Evolutionary conservation across 345 rosid genomes (phyloP), one percentile per base, ranked within the genome.

Genomic region (Hibiscus trionum): DNA sequence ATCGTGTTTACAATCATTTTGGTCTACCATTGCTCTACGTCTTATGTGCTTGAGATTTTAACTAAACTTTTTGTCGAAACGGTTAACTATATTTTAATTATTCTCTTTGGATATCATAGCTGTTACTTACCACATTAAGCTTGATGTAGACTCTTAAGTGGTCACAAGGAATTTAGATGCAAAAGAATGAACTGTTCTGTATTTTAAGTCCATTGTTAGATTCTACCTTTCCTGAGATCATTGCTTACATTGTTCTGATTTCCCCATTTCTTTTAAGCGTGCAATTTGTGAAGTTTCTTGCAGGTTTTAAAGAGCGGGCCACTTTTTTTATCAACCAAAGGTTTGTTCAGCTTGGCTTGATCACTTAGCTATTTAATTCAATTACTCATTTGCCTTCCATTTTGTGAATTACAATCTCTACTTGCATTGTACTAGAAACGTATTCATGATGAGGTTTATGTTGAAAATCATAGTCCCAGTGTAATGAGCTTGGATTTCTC

Each of bases 231-330:
- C 46, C 4, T 61, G 21, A 19, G 53, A 46, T 50, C 31, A 47
- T 72, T 56, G 39, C 66, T 39, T 66, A 27, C 0, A 17, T 33
- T 69, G 35, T 24, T 24, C 60, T 24, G 55, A 17, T 12, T 49
- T 49, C 17, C 0, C 55, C 12, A 2, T 49, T 49, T 49, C 55
- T 49, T 11, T n/a, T 46, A 27, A 21, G 31, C 27, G 37, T 67
- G 19, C 16, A 39, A 4, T 58, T 15, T 60, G 15, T 6, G 15
- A 31, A 31, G 35, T 47, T 57, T 57, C 70, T 77, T 79, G 84
- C 87, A 91, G 97, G 83, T 92, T 66, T 86, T 92, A 80, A 92
- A 87, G 86, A 92, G 92, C 35, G 97, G 97, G 56, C 90, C 96
- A 4, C 81, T 92, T 42, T 90, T 84, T 75, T 75, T 90, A 80